Conservation (phyloP, 2,329 filamentous ascomycete genomes). For the Ceratocystis alfenasii region DNA sequence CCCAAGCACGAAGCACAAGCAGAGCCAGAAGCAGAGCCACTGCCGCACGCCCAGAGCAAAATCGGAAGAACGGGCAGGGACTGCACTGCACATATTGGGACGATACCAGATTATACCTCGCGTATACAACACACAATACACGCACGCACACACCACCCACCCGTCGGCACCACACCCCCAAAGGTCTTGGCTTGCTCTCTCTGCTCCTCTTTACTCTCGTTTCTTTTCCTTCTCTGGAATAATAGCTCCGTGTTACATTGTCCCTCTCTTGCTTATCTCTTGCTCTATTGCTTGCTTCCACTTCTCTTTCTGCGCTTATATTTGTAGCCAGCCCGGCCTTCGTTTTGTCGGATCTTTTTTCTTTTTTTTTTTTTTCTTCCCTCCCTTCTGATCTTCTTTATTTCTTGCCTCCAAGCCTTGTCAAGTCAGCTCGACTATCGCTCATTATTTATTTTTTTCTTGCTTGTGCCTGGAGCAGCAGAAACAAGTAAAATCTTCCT, state of each 20-base stretch:
- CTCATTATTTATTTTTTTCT: constrained; percentile 1
- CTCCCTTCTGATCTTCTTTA: background rate
- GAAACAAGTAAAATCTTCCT: background rate
- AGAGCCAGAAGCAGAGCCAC: background rate
- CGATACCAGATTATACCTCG: background rate
- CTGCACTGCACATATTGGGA: no score
- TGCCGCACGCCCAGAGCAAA: no score
- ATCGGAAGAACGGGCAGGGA: no score
- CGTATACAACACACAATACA: background rate
- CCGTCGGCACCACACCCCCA: background rate
- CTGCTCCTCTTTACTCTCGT: background rate
- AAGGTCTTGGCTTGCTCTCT: background rate
- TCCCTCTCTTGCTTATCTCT: background rate
- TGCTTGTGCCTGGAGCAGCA: constrained; percentile 11
- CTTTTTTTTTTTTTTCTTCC: background rate
- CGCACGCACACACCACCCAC: background rate
- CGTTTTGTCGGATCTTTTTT: background rate
- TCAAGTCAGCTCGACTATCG: background rate
- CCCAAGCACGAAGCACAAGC: background rate
- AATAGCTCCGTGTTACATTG: background rate
- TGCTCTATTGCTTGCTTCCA: background rate
- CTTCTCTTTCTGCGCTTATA: background rate
- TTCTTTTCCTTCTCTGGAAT: constrained; percentile 9
- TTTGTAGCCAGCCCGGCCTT: background rate
- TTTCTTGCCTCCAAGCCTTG: background rate